Evolutionary conservation across 495 filamentous ascomycete genomes (phyloP).

Genomic region (Penicillium chermesinum): DNA sequence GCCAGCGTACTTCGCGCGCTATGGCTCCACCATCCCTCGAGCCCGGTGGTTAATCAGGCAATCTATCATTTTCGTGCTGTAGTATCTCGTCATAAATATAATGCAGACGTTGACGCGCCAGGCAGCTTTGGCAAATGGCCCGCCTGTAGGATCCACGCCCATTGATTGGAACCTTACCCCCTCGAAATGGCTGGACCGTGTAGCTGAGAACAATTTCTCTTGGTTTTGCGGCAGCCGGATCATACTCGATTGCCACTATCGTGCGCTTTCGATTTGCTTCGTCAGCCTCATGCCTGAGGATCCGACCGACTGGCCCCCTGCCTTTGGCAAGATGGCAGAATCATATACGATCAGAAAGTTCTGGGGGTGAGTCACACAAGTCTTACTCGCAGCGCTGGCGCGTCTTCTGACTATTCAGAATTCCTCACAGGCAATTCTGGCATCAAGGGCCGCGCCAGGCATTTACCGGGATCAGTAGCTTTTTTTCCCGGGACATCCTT

Average conservation of each 20-base stretch:
- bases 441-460: slow-evolving; percentile 32
- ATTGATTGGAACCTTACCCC: slow-evolving; percentile 1
- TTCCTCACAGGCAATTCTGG: slow-evolving; percentile 34
- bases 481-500: slow-evolving; percentile 21
- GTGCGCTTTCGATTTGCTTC: slow-evolving; percentile 11
- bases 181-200: slow-evolving; percentile 8
- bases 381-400: not conserved
- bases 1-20: slow-evolving; percentile 9
- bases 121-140: not conserved
- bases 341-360: slow-evolving; percentile 28
- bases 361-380: slow-evolving; percentile 25
- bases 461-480: slow-evolving; percentile 24
- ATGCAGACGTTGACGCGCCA: not conserved
- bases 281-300: slow-evolving; percentile 5
- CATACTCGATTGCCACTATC: slow-evolving; percentile 11
- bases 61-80: slow-evolving; percentile 12
- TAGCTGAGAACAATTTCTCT: slow-evolving; percentile 1
- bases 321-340: slow-evolving; percentile 27
- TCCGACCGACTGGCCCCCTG: slow-evolving; percentile 26
- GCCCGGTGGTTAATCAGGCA: slow-evolving; percentile 13
- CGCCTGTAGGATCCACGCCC: not conserved
- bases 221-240: slow-evolving; percentile 14
- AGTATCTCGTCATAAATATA: slow-evolving; percentile 14
- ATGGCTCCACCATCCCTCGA: not conserved
- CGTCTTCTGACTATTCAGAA: not conserved